Evolutionary conservation across 495 filamentous ascomycete genomes (phyloP).

Genomic region (Thozetella sp.): DNA sequence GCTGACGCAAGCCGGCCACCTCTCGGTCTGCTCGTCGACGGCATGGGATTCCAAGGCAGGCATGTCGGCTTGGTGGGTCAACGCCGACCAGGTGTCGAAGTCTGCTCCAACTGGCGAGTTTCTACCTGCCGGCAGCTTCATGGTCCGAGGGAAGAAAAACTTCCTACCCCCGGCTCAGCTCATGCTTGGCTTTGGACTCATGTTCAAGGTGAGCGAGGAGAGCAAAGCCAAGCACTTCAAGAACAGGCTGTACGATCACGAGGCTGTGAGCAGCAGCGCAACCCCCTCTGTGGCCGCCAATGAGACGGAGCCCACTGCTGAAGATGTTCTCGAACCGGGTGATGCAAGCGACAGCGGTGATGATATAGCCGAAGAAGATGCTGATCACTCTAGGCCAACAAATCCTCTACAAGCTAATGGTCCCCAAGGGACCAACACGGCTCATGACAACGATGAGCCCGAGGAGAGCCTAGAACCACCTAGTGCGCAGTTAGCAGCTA

Average conservation of each 20-base stretch:
- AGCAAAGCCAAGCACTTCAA: conserved; percentile 80
- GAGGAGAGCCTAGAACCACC: conserved; percentile 4
- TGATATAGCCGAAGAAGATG: conserved; percentile 27
- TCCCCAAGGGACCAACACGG: conserved; percentile 20
- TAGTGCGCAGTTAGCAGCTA: not conserved
- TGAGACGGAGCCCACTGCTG: not conserved
- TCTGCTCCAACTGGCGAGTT: conserved; percentile 77
- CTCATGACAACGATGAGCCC: conserved; percentile 13
- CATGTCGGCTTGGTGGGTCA: conserved; percentile 95
- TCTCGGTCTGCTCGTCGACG: conserved; percentile 79
- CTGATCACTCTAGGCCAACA: conserved; percentile 27
- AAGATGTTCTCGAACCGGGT: conserved; percentile 14
- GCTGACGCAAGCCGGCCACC: conserved; percentile 82
- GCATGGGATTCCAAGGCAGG: conserved; percentile 96
- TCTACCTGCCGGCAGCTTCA: conserved; percentile 73
- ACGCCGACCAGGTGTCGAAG: conserved; percentile 86
- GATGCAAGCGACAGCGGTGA: conserved; percentile 33
- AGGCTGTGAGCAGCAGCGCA: conserved; percentile 7
- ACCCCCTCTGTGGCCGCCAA: conserved; percentile 3
- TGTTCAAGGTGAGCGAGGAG: conserved; percentile 89
- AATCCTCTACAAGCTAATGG: conserved; percentile 47
- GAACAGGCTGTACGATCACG: conserved; percentile 61
- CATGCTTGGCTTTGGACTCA: conserved; percentile 80
- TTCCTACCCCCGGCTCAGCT: conserved; percentile 87
- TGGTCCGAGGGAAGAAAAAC: conserved; percentile 83